Evolutionary conservation across 2,329 filamentous ascomycete genomes (phyloP), one percentile per base, ranked within the genome.

Genomic region (Lasiodiplodia sp.): DNA sequence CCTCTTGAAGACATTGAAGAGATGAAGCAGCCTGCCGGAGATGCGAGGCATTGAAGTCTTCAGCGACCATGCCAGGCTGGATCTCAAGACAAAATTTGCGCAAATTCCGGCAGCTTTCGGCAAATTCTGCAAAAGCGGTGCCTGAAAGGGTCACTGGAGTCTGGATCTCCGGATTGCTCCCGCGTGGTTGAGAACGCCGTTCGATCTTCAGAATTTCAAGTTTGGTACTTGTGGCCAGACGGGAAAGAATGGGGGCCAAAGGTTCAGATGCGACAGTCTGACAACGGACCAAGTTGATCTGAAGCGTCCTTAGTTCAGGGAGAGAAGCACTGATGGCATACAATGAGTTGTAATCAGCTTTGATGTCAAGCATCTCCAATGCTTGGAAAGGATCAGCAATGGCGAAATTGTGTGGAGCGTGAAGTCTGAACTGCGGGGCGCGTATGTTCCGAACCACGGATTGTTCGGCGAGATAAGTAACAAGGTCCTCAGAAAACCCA

Each of bases 341-440:
- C 8, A 65, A 21, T 23, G 62, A 38, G 12, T 31, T 16, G 34
- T 65, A 65, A 53, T 65, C 51, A 40, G 47, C 44, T 37, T n/a
- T 65, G 31, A 51, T 55, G 6, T 65, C 62, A 55, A 65, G 62
- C 51, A 38, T 5, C 16, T 65, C 47, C 14, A 65, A 47, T 23
- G n/a, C 18, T 21, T 40, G 28, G 12, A 65, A 65, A 4, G 62
- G 21, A 11, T 25, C 18, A 60, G 34, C 11, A 31, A 21, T 28
- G n/a, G 23, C 18, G n/a, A 38, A 34, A 10, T 14, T 55, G 18
- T 4, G 28, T 34, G 47, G 47, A 18, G 47, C 31, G 25, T 38
- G 31, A 7, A 65, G 31, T 31, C 18, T 18, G 5, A 51, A 40
- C 51, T 53, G 44, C 18, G 51, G 47, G 4, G 31, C 49, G 21